Conservation (phyloP, 2,329 filamentous ascomycete genomes). For the Verticillium isaacii region DNA sequence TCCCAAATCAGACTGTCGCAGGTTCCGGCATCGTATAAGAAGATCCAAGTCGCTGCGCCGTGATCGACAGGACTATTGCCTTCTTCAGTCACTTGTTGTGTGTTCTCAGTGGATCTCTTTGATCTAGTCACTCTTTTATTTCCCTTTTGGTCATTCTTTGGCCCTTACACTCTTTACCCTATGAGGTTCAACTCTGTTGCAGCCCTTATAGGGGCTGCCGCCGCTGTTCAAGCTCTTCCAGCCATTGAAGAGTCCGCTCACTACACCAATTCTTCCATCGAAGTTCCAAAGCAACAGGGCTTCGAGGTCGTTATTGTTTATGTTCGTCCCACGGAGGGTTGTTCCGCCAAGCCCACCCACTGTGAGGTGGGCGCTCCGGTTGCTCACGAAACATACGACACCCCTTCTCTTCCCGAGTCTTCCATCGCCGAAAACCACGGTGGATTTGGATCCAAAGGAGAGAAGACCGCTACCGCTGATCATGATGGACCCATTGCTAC, state of each 20-base stretch:
- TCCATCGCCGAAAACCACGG: background rate
- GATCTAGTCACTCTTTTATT: background rate
- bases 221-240: conserved; percentile 1
- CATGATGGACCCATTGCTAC: conserved; percentile 2
- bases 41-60: background rate
- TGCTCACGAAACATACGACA: background rate
- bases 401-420: background rate
- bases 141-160: background rate
- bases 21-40: background rate
- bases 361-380: background rate
- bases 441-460: background rate
- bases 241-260: background rate
- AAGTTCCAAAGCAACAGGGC: background rate
- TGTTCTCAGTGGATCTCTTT: background rate
- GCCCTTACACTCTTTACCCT: background rate
- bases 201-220: conserved; percentile 2
- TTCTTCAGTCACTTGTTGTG: background rate
- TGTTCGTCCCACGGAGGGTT: background rate
- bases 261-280: background rate
- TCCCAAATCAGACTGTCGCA: background rate
- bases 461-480: background rate
- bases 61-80: background rate
- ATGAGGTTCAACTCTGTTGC: background rate
- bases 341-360: conserved; percentile 1
- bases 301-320: conserved; percentile 7